Evolutionary conservation across 2,329 filamentous ascomycete species (phyloP), one percentile per base, ranked within the genome.

Genomic region (Graphium sp.): DNA sequence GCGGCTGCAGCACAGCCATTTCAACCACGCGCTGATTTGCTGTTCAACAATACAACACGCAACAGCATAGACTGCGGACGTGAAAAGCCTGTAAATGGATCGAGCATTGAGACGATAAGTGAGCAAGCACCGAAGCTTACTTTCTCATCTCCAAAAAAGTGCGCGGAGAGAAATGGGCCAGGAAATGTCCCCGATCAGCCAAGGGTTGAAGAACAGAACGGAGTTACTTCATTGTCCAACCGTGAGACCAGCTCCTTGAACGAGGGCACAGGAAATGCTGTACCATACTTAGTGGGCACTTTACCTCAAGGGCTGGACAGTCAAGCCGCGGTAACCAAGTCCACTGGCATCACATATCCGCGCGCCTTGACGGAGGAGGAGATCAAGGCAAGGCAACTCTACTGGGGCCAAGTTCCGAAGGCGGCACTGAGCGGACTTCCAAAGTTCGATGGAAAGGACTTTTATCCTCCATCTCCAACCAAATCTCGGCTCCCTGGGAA

Each of bases 361-460:
- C 60, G 70, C 29, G 53, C 62, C n/a, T 48, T 75, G 18, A 74
- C 61, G 1, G 55, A 62, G 3, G 67, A 69, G 28, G 71, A 76
- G 40, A 48, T 62, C 25, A 60, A 62, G 30, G 66, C 71, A 35
- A 62, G 69, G 24, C 58, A 63, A 35, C 47, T 72, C 36, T 74
- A 71, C 42, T 75, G 68, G 66, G 67, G 64, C 7, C 61, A 64
- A 24, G 59, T 62, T 11, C 58, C 67, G 23, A 54, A 49, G 18
- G 56, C 60, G 36, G 53, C 56, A 9, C 53, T 61, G 27, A 55
- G 51, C 19, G 64, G 66, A 3, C 49, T 74, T 22, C 69, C 70
- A 19, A 74, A 69, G 43, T 76, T 70, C 38, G 69, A 75, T 37
- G 69, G 71, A 15, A 72, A 69, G 42, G 59, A 74, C 41, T 74